Percentiles rank a stretch among this genome's conserved stretches.
Conservation (phyloP, 2,329 filamentous ascomycete species). For the Pseudogymnoascus sp. region DNA sequence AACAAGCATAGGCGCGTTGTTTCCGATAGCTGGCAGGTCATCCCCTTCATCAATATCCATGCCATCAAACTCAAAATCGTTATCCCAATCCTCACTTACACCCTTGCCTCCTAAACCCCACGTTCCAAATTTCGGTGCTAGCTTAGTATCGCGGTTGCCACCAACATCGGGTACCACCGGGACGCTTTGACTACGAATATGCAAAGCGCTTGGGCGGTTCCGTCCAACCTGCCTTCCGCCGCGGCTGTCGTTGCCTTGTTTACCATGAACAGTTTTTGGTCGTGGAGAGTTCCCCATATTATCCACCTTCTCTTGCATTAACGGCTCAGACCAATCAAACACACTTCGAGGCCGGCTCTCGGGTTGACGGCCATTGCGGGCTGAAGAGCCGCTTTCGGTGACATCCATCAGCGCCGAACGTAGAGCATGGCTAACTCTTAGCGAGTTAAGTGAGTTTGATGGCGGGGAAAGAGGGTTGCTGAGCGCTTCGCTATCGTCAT, state of each 20-base stretch:
- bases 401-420: conserved; percentile 47
- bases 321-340: conserved; percentile 71
- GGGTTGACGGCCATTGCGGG: conserved; percentile 42
- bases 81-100: conserved; percentile 81
- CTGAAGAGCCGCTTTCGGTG: conserved; percentile 38
- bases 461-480: conserved; percentile 53
- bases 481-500: conserved; percentile 46
- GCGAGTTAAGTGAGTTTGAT: conserved; percentile 44
- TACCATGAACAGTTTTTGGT: conserved; percentile 68
- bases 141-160: conserved; percentile 45
- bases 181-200: conserved; percentile 75
- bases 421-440: conserved; percentile 45
- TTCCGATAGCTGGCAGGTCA: conserved; percentile 32
- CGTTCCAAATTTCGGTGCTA: conserved; percentile 67
- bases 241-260: conserved; percentile 62
- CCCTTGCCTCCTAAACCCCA: conserved; percentile 76
- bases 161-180: conserved; percentile 59
- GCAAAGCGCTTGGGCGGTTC: conserved; percentile 56
- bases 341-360: conserved; percentile 50
- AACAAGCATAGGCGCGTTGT: conserved; percentile 53
- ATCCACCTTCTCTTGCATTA: conserved; percentile 53
- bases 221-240: conserved; percentile 61
- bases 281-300: conserved; percentile 51
- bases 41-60: conserved; percentile 33
- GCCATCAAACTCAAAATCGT: conserved; percentile 68